Base-by-base conservation (phyloP, 306 rosid genomes). In the Cicer cuneatum region DNA sequence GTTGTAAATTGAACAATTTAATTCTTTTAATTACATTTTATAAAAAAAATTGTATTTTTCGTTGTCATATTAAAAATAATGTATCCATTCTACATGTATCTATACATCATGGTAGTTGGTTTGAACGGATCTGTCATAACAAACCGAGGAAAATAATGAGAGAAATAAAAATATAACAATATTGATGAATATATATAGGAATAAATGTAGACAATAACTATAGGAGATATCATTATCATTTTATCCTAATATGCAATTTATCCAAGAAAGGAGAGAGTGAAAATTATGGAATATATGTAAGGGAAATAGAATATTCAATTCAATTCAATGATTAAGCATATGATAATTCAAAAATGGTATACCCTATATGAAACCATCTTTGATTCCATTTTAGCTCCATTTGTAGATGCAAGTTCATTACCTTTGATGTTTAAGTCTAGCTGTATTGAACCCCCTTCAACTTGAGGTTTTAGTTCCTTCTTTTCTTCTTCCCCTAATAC, bases 351-450 rank as follows among this genome's bases (percentile, higher is more conserved):
- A 73, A 69, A 68, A 8, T 38, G 15, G 52, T 81, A 86, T 75
- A 90, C 72, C 58, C 88, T 80, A 73, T 74, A 86, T 13, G 87
- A 78, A 81, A 87, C 80, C 75, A 82, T 68, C 19, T 87, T 84
- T 78, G 89, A 66, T 63, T 87, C 93, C 75, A 83, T 67, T 64
- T 87, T 90, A 82, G 87, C 74, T 14, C 83, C 93, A 81, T 74
- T 73, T 10, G 87, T 21, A 64, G 89, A 85, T 47, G 86, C 69
- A 84, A 78, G 57, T 14, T 92, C 99, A 85, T 70, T 81, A 72
- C 89, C 89, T 75, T 86, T 88, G 49, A 81, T 85, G 78, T 94
- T 92, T 19, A 94, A 85, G 86, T 90, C 97, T 76, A 94, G 85
- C 40, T 84, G 87, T 54, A 77, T 75, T 61, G 86, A 78, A 41